These are phyloP conservation scores for Lecanicillium sp. DNA, from an alignment of 2,329 filamentous ascomycete genomes.

Conservation along the genomic window DNA sequence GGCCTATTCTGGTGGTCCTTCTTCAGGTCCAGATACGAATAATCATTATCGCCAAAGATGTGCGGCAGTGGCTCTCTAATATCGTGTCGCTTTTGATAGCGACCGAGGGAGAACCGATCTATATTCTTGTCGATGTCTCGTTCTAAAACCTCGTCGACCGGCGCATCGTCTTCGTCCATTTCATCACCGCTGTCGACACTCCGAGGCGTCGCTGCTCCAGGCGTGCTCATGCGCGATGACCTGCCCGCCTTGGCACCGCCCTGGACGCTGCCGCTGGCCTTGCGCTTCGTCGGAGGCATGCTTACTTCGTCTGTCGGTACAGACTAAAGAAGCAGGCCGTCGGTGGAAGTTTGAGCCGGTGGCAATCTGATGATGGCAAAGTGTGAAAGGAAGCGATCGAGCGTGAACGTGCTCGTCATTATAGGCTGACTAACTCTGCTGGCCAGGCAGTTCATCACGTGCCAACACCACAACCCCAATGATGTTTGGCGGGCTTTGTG, in stretches of 20 bases:
- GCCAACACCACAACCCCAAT: no score
- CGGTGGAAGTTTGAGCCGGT: neutral
- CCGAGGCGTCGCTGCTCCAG: conserved; percentile 51
- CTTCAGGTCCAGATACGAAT: conserved; percentile 72
- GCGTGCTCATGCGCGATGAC: conserved; percentile 51
- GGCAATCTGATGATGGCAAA: neutral
- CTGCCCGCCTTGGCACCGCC: conserved; percentile 47
- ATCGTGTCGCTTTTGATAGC: conserved; percentile 39
- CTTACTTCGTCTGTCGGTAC: conserved; percentile 13
- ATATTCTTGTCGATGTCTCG: conserved; percentile 50
- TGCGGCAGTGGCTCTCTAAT: conserved; percentile 36
- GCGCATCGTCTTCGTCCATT: conserved; percentile 37
- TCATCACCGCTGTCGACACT: conserved; percentile 50
- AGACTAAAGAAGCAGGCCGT: conserved; percentile 4
- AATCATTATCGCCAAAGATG: conserved; percentile 54
- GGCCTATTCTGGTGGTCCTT: conserved; percentile 76
- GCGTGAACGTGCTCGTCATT: no score
- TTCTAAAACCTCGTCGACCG: conserved; percentile 44
- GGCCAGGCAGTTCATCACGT: no score
- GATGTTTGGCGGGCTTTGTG: no score
- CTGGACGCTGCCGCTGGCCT: conserved; percentile 45
- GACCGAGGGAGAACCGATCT: conserved; percentile 49
- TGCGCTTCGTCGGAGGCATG: conserved; percentile 63
- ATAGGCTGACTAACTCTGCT: no score
- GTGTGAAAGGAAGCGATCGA: neutral